Evolutionary conservation across 352 stramenopile species (phyloP), one percentile per base, ranked within the genome.

Genomic region (Globisporangium acanthophoron): DNA sequence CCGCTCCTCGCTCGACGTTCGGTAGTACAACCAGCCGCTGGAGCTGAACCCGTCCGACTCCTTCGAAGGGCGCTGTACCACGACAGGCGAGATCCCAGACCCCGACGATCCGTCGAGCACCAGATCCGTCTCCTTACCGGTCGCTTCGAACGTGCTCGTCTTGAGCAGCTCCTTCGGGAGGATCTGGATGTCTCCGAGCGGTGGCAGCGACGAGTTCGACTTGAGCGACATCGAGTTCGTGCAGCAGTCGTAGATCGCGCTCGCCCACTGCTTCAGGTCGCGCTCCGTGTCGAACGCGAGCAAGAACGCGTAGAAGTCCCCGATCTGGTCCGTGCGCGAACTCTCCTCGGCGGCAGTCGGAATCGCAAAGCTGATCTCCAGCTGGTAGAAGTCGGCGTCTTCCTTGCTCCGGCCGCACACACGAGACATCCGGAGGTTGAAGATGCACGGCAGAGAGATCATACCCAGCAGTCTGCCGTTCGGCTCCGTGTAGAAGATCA

Each of bases 151-250:
- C 0, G 70, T 87, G 11, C 71, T 90, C 1, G 77, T 93, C 68
- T 95, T 95, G 29, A 95, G 74, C 43, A 95, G 52, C 52, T 92
- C 85, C 43, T 90, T 88, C 5, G 85, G 85, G n/a, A 95, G 67
- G 9, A 87, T 72, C 49, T 92, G 83, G 41, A 95, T 93, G 3
- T 87, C 73, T 37, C 73, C 78, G 1, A 92, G 67, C 6, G 79
- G 77, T 20, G 70, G 72, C 21, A 94, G 55, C 5, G 75, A 79
- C 15, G 76, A 62, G 33, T 77, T 87, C 7, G 70, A 71, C 58
- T 93, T 86, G n/a, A 92, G 64, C 27, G 83, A 88, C 83, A 92
- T 91, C 1, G 85, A 92, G 59, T 95, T 95, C 3, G 85, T 93
- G 47, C 83, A 93, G 64, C 85, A 93, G 27, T 95, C 78, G 60